phyloP scores from a whole-genome alignment of 2,329 filamentous ascomycete genomes.

The Neofusicoccum ribis region DNA sequence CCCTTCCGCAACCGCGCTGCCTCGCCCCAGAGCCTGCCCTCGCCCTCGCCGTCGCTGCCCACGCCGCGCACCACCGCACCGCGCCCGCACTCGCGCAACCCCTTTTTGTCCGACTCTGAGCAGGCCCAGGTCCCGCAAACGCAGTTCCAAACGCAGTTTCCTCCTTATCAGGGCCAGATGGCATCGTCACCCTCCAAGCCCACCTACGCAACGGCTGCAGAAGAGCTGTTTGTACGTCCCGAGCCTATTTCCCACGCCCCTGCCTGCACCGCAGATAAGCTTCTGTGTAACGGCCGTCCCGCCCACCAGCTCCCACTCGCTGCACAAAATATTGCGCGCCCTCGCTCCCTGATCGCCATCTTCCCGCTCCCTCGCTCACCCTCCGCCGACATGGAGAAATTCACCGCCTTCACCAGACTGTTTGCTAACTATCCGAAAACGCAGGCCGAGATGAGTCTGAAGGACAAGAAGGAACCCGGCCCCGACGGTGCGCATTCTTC shows the following conservation, averaged over 20 bases:
- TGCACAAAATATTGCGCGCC: not conserved
- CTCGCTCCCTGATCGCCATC: not conserved
- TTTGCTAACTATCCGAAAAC: slow-evolving; percentile 46
- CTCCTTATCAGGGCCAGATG: slow-evolving; percentile 1
- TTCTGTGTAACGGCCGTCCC: slow-evolving; percentile 12
- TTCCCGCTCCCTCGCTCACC: slow-evolving; percentile 3
- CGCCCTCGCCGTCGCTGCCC: slow-evolving; percentile 35
- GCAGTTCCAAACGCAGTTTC: slow-evolving; percentile 13
- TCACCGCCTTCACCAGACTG: slow-evolving; percentile 38
- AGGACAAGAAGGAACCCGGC: slow-evolving; percentile 58
- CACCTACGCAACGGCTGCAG: slow-evolving; percentile 54
- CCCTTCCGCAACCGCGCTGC: slow-evolving; percentile 73
- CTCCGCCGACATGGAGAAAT: slow-evolving; percentile 38
- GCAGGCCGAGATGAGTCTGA: slow-evolving; percentile 68
- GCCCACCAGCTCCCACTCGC: not conserved
- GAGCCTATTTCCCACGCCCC: slow-evolving; percentile 20
- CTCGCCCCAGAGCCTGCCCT: slow-evolving; percentile 48
- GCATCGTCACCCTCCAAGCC: slow-evolving; percentile 30
- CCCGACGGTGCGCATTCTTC: slow-evolving; percentile 5
- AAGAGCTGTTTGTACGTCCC: slow-evolving; percentile 74
- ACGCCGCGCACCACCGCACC: slow-evolving; percentile 40
- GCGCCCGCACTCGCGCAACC: slow-evolving; percentile 70
- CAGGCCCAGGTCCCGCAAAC: not conserved
- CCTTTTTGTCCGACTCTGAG: slow-evolving; percentile 56
- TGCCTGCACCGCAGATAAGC: slow-evolving; percentile 19